Evolutionary conservation across 352 stramenopile species (phyloP), one percentile per base, ranked within the genome.

Genomic region (Pythium guiyangense): DNA sequence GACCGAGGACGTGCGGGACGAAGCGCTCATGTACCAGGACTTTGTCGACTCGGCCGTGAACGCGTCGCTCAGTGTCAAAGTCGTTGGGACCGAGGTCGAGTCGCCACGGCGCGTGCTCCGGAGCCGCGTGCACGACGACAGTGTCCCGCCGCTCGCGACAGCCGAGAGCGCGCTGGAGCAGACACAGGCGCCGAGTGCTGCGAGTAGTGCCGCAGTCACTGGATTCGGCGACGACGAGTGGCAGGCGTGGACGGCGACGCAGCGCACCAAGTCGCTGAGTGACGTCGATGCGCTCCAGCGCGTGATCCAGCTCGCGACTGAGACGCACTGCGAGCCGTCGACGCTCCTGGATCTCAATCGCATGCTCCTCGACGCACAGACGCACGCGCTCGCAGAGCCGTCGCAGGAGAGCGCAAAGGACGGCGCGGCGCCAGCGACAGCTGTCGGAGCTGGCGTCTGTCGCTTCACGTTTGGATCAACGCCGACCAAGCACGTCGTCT

Each of bases 41-140:
- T 90, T 88, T 65, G 77, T 83, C 10, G 74, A 90, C 46, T 77
- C 73, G 0, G 77, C 75, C 2, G 47, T 88, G 37, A 68, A 87
- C 45, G 62, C 65, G 1, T 64, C 69, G 25, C 63, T 87, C 40
- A 62, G 76, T 3, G 66, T 70, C 14, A 59, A 60, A 4, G 71
- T 88, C 37, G 29, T 57, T 53, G 64, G 76, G 4, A 71, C 62
- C 10, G 59, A 54, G 12, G 26, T 67, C 54, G 55, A 82, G 57
- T 48, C 40, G 20, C 49, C 27, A 44, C 74, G 56, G 25, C 64
- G 27, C 65, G 56, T 59, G 62, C 53, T 37, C 20, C 17, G 8
- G 4, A 25, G n/a, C 8, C n/a, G 27, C 6, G 14, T 22, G 12
- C 29, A 39, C 46, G 15, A 65, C 57, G 42, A 50, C 39, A 39